These are phyloP conservation scores for Eimeria falciformis DNA, from an alignment of 169 alveolate species.

Conservation along the genomic window DNA sequence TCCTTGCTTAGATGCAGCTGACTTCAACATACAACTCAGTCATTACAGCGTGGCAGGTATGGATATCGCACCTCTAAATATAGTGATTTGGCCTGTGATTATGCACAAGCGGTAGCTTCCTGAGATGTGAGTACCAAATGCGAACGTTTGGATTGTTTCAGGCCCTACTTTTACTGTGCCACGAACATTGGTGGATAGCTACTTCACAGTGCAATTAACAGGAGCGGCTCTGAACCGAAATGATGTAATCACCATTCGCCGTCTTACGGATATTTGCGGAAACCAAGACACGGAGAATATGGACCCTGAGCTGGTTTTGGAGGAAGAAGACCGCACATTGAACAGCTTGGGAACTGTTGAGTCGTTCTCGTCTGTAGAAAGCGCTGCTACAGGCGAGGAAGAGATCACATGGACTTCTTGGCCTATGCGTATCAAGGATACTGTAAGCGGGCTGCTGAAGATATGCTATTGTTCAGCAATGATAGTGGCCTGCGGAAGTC, in stretches of 20 bases:
- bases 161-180: constrained; percentile 52
- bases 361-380: not conserved
- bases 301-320: constrained; percentile 48
- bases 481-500: constrained; percentile 25
- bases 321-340: constrained; percentile 35
- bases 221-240: constrained; percentile 30
- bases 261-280: constrained; percentile 38
- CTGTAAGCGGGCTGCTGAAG: constrained; percentile 38
- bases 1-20: constrained; percentile 12
- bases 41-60: constrained; percentile 65
- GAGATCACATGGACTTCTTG: constrained; percentile 68
- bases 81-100: not conserved
- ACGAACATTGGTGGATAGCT: constrained; percentile 44
- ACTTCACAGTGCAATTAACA: constrained; percentile 50
- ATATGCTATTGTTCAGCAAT: constrained; percentile 75
- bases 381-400: not conserved
- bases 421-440: constrained; percentile 38
- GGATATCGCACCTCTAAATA: not conserved
- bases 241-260: constrained; percentile 62
- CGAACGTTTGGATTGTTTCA: not conserved
- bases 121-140: not conserved
- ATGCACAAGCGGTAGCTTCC: not conserved
- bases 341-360: constrained; percentile 45
- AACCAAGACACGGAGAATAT: constrained; percentile 57
- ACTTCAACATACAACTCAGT: constrained; percentile 45